Evolutionary conservation across 2,329 filamentous ascomycete genomes (phyloP), one percentile per base, ranked within the genome.

Genomic region (Ploettnerulaceae sp.): DNA sequence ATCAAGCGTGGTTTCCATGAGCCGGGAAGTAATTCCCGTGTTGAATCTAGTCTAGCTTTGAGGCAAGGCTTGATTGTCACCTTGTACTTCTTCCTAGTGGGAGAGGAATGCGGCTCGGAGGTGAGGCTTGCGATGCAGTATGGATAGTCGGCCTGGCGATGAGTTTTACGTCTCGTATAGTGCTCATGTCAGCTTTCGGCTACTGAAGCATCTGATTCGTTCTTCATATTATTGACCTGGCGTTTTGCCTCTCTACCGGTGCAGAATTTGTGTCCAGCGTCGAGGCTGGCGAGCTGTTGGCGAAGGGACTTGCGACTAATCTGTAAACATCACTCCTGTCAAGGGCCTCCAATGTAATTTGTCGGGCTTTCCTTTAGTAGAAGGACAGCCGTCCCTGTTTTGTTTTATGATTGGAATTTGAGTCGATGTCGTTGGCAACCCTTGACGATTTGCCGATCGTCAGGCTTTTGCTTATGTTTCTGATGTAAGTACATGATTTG

Each of bases 171-270:
- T 40, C 37, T 40, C 14, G 25, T 40, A 32, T 24, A 20, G 28
- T 46, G 15, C 26, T 38, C 42, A 20, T 22, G 31, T 45, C 25
- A 25, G 28, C 7, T 21, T 21, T 28, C 7, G 35, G 21, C 8
- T 11, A 18, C 5, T n/a, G 9, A 18, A 28, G 6, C 12, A 7
- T 34, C n/a, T 38, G 45, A 47, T 34, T 42, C 38, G 35, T 12
- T 34, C n/a, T n/a, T 29, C 14, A 7, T 17, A 29, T 26, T 12
- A n/a, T n/a, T n/a, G 12, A 20, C 18, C 22, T 25, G 42, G 46
- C 14, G n/a, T 34, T 52, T 54, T 31, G 52, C 49, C 47, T 31
- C 49, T 51, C 29, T 45, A 39, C 32, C 45, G 47, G 52, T 53
- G 52, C 43, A 38, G 31, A 47, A n/a, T 2, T 21, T 25, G 17